These are phyloP conservation scores for Solanum sitiens DNA, from an alignment of 257 asterid species.

Conservation along the genomic window DNA sequence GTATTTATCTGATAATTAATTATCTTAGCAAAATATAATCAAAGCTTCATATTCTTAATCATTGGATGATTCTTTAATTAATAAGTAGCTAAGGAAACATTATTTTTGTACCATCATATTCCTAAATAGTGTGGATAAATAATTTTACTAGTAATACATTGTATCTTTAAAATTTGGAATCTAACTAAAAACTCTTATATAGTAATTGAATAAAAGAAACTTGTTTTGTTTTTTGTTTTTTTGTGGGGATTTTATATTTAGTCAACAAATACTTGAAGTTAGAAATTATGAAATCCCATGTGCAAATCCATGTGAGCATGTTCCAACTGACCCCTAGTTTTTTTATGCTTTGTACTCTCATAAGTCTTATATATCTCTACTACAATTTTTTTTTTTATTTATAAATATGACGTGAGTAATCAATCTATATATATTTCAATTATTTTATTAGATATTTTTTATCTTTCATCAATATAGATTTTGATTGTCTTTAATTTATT, in stretches of 20 bases:
- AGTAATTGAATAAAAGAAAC: no score
- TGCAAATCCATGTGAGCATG: conserved; percentile 23
- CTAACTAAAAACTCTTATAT: no score
- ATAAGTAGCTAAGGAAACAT: neutral
- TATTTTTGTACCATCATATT: neutral
- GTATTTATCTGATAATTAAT: neutral
- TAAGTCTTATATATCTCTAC: neutral
- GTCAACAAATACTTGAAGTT: neutral
- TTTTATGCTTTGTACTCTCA: neutral
- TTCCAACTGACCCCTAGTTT: neutral
- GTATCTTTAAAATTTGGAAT: no score
- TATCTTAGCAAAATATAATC: neutral
- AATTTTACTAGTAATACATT: neutral
- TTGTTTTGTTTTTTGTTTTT: no score
- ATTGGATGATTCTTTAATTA: neutral
- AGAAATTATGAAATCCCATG: neutral
- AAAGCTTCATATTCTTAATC: neutral
- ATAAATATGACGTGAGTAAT: accelerated
- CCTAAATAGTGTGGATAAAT: neutral
- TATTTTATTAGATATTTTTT: neutral
- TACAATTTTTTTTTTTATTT: neutral
- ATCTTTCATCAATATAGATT: neutral
- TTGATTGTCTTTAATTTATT: neutral
- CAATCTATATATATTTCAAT: accelerated
- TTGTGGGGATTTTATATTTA: neutral